These are phyloP conservation scores for Ganoderma meredithae DNA, from an alignment of 1,284 basidiomycete genomes.

Conservation along the genomic window DNA sequence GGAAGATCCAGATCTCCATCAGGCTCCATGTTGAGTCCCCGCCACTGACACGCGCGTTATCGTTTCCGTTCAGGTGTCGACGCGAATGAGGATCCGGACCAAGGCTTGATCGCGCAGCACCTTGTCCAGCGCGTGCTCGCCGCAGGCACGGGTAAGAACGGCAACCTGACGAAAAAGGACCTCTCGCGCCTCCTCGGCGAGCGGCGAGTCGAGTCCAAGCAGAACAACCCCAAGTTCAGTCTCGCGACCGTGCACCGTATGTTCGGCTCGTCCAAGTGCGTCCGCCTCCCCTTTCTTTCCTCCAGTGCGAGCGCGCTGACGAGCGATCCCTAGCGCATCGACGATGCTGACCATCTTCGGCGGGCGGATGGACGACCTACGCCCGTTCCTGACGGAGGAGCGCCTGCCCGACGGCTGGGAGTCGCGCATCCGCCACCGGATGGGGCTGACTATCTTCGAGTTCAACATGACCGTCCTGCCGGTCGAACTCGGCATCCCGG, in stretches of 20 bases:
- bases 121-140: conserved; percentile 66
- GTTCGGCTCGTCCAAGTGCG: conserved; percentile 75
- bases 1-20: background rate
- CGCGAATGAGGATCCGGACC: conserved; percentile 21
- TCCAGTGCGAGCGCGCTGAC: background rate
- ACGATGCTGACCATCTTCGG: conserved; percentile 71
- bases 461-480: conserved; percentile 65
- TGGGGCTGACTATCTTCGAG: conserved; percentile 63
- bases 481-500: conserved; percentile 57
- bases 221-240: conserved; percentile 61
- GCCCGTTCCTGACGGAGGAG: conserved; percentile 65
- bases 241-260: conserved; percentile 57
- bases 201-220: conserved; percentile 62
- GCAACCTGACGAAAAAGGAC: conserved; percentile 61
- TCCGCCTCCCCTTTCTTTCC: conserved; percentile 22
- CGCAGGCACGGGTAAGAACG: conserved; percentile 62
- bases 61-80: conserved; percentile 18
- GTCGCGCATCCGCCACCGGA: conserved; percentile 56
- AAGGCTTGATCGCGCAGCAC: conserved; percentile 21
- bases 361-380: conserved; percentile 62
- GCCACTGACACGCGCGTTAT: background rate
- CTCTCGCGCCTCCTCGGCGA: conserved; percentile 62
- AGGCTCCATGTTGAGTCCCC: background rate
- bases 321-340: conserved; percentile 49
- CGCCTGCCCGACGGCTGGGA: conserved; percentile 76